Base-by-base conservation (phyloP, 345 rosid species). In the Xanthoceras sorbifolium region DNA sequence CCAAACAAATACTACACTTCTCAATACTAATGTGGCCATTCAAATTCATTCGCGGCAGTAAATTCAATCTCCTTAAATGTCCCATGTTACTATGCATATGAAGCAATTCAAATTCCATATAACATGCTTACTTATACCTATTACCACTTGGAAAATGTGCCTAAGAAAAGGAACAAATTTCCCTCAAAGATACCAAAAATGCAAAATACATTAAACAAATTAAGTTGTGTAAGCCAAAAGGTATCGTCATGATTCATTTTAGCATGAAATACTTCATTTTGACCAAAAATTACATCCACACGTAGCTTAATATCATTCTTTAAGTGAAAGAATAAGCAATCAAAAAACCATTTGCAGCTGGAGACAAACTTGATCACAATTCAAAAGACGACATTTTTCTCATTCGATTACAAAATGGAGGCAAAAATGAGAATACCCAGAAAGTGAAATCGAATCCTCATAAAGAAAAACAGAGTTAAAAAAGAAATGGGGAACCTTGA, bases 401-500 rank as follows among this genome's bases (percentile, higher is more conserved):
- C 3, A 23, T 22, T 7, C 48, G 29, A 74, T 29, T 6, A 29
- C 46, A 54, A 7, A 29, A 29, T 11, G 2, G 40, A 38, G n/a
- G 22, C 70, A 63, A 64, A 62, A 50, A 62, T 8, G 0, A 20
- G 38, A 34, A 63, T 7, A 6, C 62, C 34, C 63, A 64, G 14
- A 50, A 29, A 63, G 14, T 3, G 15, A 46, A 48, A 46, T 22
- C 22, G 8, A 70, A 76, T 48, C 20, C 5, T 57, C 25, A 46
- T 8, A 36, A 23, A 68, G 69, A 18, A 72, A 80, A 74, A 5
- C 40, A 69, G 15, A 69, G 9, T 63, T n/a, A 61, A 52, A 26
- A 60, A 72, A 48, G 67, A 65, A 57, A 59, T 59, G 67, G 46
- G 55, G 48, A 54, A 88, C 91, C 76, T 82, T 84, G 65, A 82